Evolutionary conservation across 352 stramenopile genomes (phyloP), one percentile per base, ranked within the genome.

Genomic region (Phytophthora pinifolia): DNA sequence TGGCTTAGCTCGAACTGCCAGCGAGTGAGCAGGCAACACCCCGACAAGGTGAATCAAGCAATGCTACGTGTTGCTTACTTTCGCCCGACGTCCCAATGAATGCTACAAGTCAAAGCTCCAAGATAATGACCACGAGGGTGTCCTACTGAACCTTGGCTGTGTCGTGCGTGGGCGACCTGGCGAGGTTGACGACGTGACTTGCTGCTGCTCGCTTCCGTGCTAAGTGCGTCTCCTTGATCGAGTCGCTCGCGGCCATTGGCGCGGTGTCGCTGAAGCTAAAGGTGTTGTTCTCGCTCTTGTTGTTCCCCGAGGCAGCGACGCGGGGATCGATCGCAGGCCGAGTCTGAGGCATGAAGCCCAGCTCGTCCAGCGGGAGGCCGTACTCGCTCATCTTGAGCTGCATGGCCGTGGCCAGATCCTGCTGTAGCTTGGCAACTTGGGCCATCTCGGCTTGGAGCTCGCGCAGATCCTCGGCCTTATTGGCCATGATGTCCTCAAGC

Each of bases 351-450:
- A 68, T 65, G 51, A 94, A 96, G 14, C 85, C 92, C 7, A 98
- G 67, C 61, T 98, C 92, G 25, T 96, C 84, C 41, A 92, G 52
- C 22, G 88, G 83, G 18, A 98, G 76, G 4, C 92, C 91, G 53
- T 97, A 96, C 62, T 98, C 88, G 50, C 67, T 77, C 68, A 98
- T 84, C 67, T 97, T 98, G 46, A 79, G 56, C 42, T 89, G 74
- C 63, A 91, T 86, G 8, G 88, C 76, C 7, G 84, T 72, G 8
- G 88, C 68, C 22, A 94, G 70, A 35, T 96, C 86, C 48, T 93
- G 84, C 56, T 98, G 92, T 17, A 83, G 58, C 30, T 76, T 82
- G 10, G 82, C 54, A 13, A 97, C 70, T n/a, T 76, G 70, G 1
- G 62, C 57, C 41, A 97, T 75, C 38, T 93, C 71, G 20, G 82